Evolutionary conservation across 148 eudicot genomes (phyloP).

Genomic region (Rhododendron williamsianum): DNA sequence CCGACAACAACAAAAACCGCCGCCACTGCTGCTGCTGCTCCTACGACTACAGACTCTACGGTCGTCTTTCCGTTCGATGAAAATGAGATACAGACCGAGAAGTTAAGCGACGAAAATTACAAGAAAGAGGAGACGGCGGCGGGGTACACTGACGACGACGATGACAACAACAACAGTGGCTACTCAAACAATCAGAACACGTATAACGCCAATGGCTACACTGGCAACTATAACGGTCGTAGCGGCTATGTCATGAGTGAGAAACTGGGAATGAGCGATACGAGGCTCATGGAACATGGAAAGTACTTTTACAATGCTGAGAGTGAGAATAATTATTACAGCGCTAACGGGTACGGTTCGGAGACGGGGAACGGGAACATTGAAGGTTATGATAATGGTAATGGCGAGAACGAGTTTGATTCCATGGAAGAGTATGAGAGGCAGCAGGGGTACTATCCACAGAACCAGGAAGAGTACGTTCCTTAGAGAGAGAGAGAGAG

Average conservation of each 20-base stretch:
- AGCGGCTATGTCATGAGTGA: neutral
- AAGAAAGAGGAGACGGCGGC: neutral
- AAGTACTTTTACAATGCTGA: slow-evolving; percentile 24
- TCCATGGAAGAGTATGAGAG: slow-evolving; percentile 18
- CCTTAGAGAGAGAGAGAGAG: slow-evolving; percentile 6
- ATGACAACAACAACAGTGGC: slow-evolving; percentile 13
- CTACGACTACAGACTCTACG: neutral
- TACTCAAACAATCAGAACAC: slow-evolving; percentile 7
- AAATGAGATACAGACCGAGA: slow-evolving; percentile 13
- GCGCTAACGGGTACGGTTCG: neutral
- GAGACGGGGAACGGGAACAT: slow-evolving; percentile 1
- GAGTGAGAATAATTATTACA: slow-evolving; percentile 13
- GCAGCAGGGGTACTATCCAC: slow-evolving; percentile 10
- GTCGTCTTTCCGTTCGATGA: slow-evolving; percentile 9
- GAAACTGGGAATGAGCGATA: slow-evolving; percentile 52
- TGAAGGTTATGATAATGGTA: slow-evolving; percentile 3
- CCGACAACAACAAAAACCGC: slow-evolving; percentile 13
- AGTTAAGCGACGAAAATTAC: slow-evolving; percentile 8
- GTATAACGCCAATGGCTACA: neutral
- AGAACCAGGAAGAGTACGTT: neutral
- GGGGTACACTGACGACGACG: neutral
- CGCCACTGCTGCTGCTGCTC: slow-evolving; percentile 1
- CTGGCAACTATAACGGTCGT: neutral
- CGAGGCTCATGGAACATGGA: slow-evolving; percentile 38
- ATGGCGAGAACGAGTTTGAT: slow-evolving; percentile 9